Conservation (phyloP, 139 green algal species). For the Monoraphidium neglectum region DNA sequence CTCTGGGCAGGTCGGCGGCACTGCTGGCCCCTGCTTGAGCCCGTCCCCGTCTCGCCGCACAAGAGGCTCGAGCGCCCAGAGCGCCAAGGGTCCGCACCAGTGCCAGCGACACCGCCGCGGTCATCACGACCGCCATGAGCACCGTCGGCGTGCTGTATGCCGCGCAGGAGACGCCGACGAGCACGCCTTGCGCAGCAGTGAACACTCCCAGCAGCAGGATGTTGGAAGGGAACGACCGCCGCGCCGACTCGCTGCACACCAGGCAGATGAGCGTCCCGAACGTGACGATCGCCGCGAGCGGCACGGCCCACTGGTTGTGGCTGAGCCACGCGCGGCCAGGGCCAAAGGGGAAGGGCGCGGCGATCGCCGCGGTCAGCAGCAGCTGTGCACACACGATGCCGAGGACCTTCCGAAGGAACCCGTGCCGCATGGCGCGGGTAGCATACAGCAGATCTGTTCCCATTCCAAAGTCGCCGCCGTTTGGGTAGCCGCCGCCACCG, state of each 20-base stretch:
- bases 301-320: slow-evolving; percentile 35
- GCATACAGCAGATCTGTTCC: not conserved
- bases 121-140: slow-evolving; percentile 23
- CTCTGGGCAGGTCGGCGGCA: too few species aligned
- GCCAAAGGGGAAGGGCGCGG: slow-evolving; percentile 16
- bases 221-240: slow-evolving; percentile 13
- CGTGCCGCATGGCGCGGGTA: slow-evolving; percentile 7
- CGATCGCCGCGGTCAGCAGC: slow-evolving; percentile 36
- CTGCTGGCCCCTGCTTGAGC: too few species aligned
- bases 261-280: slow-evolving; percentile 8
- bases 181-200: slow-evolving; percentile 8
- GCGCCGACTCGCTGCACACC: slow-evolving; percentile 14
- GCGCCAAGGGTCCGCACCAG: slow-evolving; percentile 34
- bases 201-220: slow-evolving; percentile 21
- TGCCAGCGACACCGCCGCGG: slow-evolving; percentile 18
- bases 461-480: not conserved
- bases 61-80: too few species aligned
- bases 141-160: slow-evolving; percentile 14
- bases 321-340: slow-evolving; percentile 31
- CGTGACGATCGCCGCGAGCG: not conserved
- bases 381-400: slow-evolving; percentile 48
- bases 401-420: slow-evolving; percentile 53
- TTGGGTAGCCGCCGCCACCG: not conserved
- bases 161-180: slow-evolving; percentile 19
- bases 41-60: too few species aligned